A percentile compares a stretch with the other conserved stretches of the same genome.
phyloP scores from a whole-genome alignment of 2,329 filamentous ascomycete genomes.

The Diplodia scrobiculata region DNA sequence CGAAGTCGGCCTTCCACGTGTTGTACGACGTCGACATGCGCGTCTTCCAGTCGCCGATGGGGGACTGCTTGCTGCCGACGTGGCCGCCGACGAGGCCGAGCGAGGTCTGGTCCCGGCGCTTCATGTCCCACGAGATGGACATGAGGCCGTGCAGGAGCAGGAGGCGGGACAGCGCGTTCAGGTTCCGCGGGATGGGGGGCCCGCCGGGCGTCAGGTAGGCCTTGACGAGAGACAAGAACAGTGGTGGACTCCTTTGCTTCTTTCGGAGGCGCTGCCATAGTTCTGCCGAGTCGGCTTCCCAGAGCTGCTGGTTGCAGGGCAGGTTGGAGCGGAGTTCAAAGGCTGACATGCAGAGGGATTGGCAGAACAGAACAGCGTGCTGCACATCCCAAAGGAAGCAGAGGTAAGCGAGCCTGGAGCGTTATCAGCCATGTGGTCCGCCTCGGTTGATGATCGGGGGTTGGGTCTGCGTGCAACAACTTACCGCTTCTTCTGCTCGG shows the following conservation, averaged over 20 bases:
- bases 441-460: neutral
- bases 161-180: slow-evolving; percentile 58
- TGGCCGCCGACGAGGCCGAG: slow-evolving; percentile 39
- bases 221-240: slow-evolving; percentile 59
- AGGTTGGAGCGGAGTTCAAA: slow-evolving; percentile 62
- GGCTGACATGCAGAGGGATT: slow-evolving; percentile 66
- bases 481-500: slow-evolving; percentile 61
- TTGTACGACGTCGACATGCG: slow-evolving; percentile 59
- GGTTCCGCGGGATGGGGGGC: slow-evolving; percentile 38
- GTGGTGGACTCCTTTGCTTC: slow-evolving; percentile 43
- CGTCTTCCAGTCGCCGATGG: slow-evolving; percentile 53
- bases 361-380: slow-evolving; percentile 66
- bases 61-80: neutral
- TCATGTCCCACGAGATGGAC: slow-evolving; percentile 65
- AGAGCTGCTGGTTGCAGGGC: slow-evolving; percentile 58
- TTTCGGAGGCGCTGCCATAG: slow-evolving; percentile 53
- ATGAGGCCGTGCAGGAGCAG: slow-evolving; percentile 64
- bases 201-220: slow-evolving; percentile 52
- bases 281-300: slow-evolving; percentile 60
- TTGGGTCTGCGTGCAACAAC: neutral
- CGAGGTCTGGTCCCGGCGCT: slow-evolving; percentile 63
- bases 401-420: slow-evolving; percentile 54
- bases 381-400: slow-evolving; percentile 70
- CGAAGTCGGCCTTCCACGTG: slow-evolving; percentile 62
- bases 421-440: neutral